Base-by-base conservation (phyloP, 192 early-diverging fungal genomes). In the Spinellus fusiger region DNA sequence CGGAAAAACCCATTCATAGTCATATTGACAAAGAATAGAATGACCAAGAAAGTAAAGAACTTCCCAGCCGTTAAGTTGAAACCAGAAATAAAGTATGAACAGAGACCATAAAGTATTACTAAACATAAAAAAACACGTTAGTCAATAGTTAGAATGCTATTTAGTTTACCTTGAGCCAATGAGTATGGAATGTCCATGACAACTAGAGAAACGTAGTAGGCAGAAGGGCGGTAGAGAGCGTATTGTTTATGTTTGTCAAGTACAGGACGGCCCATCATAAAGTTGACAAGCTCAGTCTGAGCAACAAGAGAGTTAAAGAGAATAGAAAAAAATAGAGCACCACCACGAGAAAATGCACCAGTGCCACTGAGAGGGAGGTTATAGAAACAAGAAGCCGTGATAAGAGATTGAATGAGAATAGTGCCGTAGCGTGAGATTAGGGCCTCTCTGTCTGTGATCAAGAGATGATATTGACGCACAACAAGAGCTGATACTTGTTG, bases 301-400 rank as follows among this genome's bases (percentile, higher is more conserved):
- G 86, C 81, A 20, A 85, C 75, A 54, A 80, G 59, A 31, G 78
- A 68, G 56, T 74, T 78, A 66, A 73, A 83, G 33, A 78, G 32
- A 54, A 77, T 65, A 52, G 78, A 75, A 60, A 78, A 86, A 59
- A 91, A 93, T 25, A 93, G 69, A 15, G 83, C 82, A 66, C 89
- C 87, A 50, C 92, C 89, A 49, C 92, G 83, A 28, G 89, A 80
- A 71, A 91, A 90, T 56, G 89, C 86, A 23, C 89, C 91, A 20
- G 59, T 61, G 29, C 76, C 70, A 28, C 67, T 73, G 34, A 62
- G 52, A 1, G 86, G 85, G 49, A 91, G 69, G 23, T 71, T 57
- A 31, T 82, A 82, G 73, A 86, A 90, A 29, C 87, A 81, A 23
- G 84, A 85, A 28, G 86, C 89, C 62, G 86, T 83, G 61, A 89